Conservation (phyloP, 1,139 yeast species). For the Schizosaccharomyces versatilis region DNA sequence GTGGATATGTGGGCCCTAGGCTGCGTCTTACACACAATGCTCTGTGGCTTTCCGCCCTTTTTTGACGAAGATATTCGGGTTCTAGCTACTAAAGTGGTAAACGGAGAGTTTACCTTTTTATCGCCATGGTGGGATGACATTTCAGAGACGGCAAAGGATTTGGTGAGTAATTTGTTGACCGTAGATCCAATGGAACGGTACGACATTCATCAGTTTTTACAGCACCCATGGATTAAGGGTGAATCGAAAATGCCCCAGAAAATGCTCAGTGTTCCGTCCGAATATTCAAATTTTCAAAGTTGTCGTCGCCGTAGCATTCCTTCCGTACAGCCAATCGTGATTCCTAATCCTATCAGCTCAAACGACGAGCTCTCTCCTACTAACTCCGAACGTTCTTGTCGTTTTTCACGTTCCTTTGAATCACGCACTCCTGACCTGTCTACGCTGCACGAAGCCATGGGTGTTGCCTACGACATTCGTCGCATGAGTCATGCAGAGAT, state of each 20-base stretch:
- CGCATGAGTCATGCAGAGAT: background rate
- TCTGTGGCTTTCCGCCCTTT: conserved; percentile 93
- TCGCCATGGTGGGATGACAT: conserved; percentile 98
- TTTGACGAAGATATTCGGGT: conserved; percentile 70
- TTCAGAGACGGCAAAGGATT: conserved; percentile 50
- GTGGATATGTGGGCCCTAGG: conserved; percentile 96
- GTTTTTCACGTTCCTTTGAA: background rate
- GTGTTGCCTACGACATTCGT: conserved; percentile 1
- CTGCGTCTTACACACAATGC: conserved; percentile 66
- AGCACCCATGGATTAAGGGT: conserved; percentile 60
- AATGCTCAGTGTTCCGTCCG: too few species aligned
- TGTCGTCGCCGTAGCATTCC: too few species aligned
- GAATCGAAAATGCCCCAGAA: too few species aligned
- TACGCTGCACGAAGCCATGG: background rate
- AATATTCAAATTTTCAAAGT: too few species aligned
- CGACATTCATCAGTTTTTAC: conserved; percentile 42
- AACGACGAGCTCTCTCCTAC: too few species aligned
- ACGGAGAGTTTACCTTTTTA: conserved; percentile 62
- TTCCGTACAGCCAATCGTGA: too few species aligned
- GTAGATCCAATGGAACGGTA: conserved; percentile 64
- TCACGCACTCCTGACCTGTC: background rate
- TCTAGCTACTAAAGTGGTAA: conserved; percentile 62
- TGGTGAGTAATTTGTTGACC: conserved; percentile 54
- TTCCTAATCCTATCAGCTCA: too few species aligned
- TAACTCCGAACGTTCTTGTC: background rate